These are phyloP conservation scores for Zychaea mexicana DNA, from an alignment of 371 early-diverging fungal species.

Conservation along the genomic window DNA sequence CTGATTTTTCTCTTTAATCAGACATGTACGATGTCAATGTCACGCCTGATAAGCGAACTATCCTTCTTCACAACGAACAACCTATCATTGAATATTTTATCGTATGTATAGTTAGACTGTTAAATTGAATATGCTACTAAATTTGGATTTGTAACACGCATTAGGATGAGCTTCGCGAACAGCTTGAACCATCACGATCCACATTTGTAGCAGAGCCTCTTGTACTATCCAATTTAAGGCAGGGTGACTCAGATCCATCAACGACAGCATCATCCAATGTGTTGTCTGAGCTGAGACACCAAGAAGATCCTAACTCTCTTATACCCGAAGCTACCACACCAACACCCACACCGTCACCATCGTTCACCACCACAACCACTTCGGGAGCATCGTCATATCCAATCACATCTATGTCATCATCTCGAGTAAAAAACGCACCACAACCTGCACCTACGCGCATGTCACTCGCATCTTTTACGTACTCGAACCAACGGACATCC, in stretches of 20 bases:
- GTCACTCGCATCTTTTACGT: neutral
- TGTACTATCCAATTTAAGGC: neutral
- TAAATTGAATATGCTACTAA: no score
- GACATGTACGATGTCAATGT: constrained; percentile 86
- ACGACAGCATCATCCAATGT: no score
- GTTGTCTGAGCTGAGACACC: no score
- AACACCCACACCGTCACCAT: no score
- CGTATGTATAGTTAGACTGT: constrained; percentile 23
- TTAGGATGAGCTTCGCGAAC: constrained; percentile 41
- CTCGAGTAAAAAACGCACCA: no score
- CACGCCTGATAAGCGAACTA: constrained; percentile 93
- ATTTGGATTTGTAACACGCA: no score
- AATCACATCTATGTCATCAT: no score
- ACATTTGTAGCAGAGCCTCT: constrained; percentile 35
- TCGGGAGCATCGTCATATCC: no score
- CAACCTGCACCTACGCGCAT: neutral
- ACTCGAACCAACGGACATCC: neutral
- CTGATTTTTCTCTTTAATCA: constrained; percentile 8
- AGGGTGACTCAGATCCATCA: neutral
- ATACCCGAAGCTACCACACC: no score
- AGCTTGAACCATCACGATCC: constrained; percentile 66
- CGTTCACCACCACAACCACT: no score
- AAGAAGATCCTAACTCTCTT: no score
- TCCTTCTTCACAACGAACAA: constrained; percentile 80
- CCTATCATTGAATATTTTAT: constrained; percentile 56